phyloP scores from a whole-genome alignment of 352 stramenopile genomes.

The Globisporangium uncinulatum region DNA sequence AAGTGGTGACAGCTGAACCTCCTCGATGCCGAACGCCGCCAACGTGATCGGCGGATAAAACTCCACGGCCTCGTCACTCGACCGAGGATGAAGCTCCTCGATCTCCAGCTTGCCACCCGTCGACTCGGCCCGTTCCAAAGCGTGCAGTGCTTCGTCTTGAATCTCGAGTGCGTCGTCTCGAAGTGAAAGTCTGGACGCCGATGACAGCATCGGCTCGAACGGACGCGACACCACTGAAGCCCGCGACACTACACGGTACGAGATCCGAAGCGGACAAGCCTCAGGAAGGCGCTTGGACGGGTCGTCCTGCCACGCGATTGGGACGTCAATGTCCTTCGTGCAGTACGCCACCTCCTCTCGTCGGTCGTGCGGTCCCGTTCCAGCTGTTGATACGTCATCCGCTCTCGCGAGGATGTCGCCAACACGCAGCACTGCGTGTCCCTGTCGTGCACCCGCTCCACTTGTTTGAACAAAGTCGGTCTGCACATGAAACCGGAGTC shows the following conservation, averaged over 20 bases:
- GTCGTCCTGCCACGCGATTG: slow-evolving; percentile 5
- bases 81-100: neutral
- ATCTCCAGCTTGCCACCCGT: neutral
- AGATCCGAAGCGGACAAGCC: slow-evolving; percentile 6
- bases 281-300: neutral
- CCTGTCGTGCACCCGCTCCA: slow-evolving; percentile 9
- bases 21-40: slow-evolving; percentile 33
- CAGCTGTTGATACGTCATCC: neutral
- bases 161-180: neutral
- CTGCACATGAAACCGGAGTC: slow-evolving; percentile 19
- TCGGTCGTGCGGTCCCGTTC: neutral
- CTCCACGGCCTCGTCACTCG: neutral
- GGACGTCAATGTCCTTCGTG: slow-evolving; percentile 4
- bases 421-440: slow-evolving; percentile 24
- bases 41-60: slow-evolving; percentile 36
- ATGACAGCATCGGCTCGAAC: neutral
- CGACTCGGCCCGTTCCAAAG: neutral
- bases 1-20: slow-evolving; percentile 36
- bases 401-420: neutral
- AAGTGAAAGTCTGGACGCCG: neutral
- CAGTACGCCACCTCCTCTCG: neutral
- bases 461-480: slow-evolving; percentile 19
- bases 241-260: slow-evolving; percentile 5
- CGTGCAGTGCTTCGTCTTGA: too few relatives aligned
- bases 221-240: too few relatives aligned